Conservation (phyloP, 345 rosid genomes). For the Raphanus sativus region DNA sequence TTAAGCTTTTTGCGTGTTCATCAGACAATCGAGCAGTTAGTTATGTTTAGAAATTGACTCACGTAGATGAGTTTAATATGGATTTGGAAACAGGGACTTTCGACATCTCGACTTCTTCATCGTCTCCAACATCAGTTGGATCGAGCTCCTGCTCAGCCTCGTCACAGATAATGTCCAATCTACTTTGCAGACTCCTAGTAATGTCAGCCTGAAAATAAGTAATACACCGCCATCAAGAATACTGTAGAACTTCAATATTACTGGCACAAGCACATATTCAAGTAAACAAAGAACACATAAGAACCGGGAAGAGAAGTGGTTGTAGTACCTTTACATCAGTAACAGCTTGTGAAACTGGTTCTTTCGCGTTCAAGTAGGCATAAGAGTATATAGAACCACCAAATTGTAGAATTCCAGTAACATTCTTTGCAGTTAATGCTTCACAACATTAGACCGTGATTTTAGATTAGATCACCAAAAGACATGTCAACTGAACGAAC, state of each 20-base stretch:
- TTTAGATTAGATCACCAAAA: conserved; percentile 26
- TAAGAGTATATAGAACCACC: conserved; percentile 68
- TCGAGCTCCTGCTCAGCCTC: conserved; percentile 61
- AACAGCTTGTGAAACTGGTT: conserved; percentile 77
- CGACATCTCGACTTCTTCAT: conserved; percentile 30
- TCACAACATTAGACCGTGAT: conserved; percentile 38
- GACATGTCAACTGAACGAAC: not conserved
- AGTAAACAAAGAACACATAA: too few species aligned
- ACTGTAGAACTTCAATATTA: not conserved
- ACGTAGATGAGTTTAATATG: conserved; percentile 56
- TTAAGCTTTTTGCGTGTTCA: not conserved
- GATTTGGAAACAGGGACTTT: conserved; percentile 46
- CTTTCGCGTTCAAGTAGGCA: conserved; percentile 70
- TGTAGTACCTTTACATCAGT: conserved; percentile 72
- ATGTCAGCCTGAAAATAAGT: conserved; percentile 67
- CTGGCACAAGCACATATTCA: too few species aligned
- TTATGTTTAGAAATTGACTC: conserved; percentile 29
- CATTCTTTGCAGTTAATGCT: conserved; percentile 63
- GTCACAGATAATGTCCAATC: conserved; percentile 80
- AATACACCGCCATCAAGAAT: not conserved
- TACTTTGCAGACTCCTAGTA: conserved; percentile 77
- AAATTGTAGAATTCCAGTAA: conserved; percentile 60
- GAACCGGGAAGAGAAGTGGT: not conserved
- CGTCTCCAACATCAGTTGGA: conserved; percentile 35
- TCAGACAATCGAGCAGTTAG: not conserved